Percentiles rank a stretch among this genome's conserved stretches.
phyloP scores from a whole-genome alignment of 257 asterid genomes.

The Oldenlandia corymbosa region DNA sequence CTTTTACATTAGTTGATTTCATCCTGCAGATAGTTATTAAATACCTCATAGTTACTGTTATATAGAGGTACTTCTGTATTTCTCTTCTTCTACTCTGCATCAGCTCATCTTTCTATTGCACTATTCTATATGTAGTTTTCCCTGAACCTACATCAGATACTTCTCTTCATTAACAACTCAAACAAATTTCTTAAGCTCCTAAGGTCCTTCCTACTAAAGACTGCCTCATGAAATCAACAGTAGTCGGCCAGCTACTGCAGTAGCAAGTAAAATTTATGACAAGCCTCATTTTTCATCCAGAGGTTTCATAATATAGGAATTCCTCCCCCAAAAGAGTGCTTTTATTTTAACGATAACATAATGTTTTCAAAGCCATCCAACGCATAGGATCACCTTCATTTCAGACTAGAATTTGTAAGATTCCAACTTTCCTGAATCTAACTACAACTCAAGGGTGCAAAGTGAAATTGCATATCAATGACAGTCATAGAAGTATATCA shows the following conservation, averaged over 20 bases:
- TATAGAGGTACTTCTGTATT: no score
- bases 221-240: neutral
- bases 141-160: neutral
- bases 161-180: neutral
- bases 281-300: neutral
- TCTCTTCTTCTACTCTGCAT: no score
- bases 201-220: neutral
- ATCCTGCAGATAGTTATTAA: neutral
- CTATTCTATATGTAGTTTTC: neutral
- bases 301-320: neutral
- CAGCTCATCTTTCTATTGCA: neutral
- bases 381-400: neutral
- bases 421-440: no score
- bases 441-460: no score
- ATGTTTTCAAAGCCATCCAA: neutral
- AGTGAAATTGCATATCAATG: neutral
- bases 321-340: neutral
- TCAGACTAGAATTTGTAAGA: no score
- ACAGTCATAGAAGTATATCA: neutral
- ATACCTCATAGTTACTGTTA: neutral
- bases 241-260: neutral
- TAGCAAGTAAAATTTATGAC: neutral
- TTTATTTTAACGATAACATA: neutral
- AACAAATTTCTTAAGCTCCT: neutral
- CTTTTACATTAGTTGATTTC: neutral